phyloP scores from a whole-genome alignment of 2,329 filamentous ascomycete species.

The Fusarium anthophilum region DNA sequence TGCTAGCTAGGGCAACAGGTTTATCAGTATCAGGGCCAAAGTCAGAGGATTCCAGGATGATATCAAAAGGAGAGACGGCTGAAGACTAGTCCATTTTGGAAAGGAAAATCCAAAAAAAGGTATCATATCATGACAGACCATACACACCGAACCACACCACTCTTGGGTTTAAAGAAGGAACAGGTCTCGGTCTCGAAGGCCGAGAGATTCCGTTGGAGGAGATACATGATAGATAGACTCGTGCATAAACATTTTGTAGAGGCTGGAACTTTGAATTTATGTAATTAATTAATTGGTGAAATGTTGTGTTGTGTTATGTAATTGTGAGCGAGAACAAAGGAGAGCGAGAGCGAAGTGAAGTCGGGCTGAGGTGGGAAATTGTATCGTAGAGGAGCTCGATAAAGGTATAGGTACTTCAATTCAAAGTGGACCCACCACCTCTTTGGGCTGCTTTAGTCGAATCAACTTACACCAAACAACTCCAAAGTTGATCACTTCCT shows the following conservation, averaged over 20 bases:
- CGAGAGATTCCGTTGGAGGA: background rate
- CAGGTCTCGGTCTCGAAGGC: conserved; percentile 7
- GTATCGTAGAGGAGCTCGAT: background rate
- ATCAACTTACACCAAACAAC: conserved; percentile 21
- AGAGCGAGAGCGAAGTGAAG: background rate
- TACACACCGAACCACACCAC: conserved; percentile 15
- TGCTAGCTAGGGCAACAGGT: background rate
- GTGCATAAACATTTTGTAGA: conserved; percentile 16
- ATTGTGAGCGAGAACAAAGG: background rate
- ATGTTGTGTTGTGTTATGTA: background rate
- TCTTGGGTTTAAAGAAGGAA: conserved; percentile 14
- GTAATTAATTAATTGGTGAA: background rate
- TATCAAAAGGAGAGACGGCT: conserved; percentile 12
- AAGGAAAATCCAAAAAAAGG: conserved; percentile 16
- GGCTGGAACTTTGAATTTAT: background rate
- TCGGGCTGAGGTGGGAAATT: background rate
- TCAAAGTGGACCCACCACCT: conserved; percentile 14
- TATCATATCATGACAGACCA: conserved; percentile 10
- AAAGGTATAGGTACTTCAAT: too few relatives aligned
- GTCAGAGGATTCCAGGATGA: background rate
- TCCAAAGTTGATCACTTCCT: conserved; percentile 3
- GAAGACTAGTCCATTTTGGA: conserved; percentile 7
- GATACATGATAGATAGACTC: conserved; percentile 23
- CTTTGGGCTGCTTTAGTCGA: conserved; percentile 13
- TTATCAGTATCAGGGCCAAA: background rate